Base-by-base conservation (phyloP, 208 protist species). In the Trypanosoma avium region DNA sequence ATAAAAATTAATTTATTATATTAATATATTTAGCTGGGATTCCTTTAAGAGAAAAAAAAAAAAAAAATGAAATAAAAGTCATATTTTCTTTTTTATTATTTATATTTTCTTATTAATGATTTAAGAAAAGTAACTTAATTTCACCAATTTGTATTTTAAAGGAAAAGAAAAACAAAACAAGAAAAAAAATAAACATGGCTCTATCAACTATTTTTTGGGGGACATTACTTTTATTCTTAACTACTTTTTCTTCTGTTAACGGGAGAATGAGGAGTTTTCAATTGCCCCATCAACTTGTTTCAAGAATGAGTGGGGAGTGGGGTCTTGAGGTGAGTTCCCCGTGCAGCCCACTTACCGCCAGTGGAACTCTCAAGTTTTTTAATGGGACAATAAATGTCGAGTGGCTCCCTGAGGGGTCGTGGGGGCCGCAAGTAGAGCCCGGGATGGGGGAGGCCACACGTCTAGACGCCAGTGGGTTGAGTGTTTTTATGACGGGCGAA, bases 251-350 rank as follows among this genome's bases (percentile, higher is more conserved):
- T 33, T 2, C 48, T 66, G 26, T 48, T 46, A 12, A 33, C 15
- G 57, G 62, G 3, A 15, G 6, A 24, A 22, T 21, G 12, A 53
- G 52, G 8, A 58, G 52, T 38, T 36, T 91, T 22, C 73, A 81
- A 32, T 53, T 91, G 2, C 85, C 85, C 9, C 59, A 61, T 38
- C 43, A 59, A 24, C 36, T 92, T 24, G 73, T 73, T 35, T 73
- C 80, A 24, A 53, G 72, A 40, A 83, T 82, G 19, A 81, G 66
- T 29, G 82, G 82, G 0, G 73, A 83, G 32, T 93, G 86, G 83
- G 69, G 52, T 24, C 67, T 88, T 33, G 77, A 85, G 54, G 46
- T 93, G 42, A 49, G 77, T 15, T 81, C 82, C 12, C 73, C 81
- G 22, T 89, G 82, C 45, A 40, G 72, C 1, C 54, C 58, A 22